These are phyloP conservation scores for Volvariella volvacea DNA, from an alignment of 1,284 basidiomycete species.

Conservation along the genomic window DNA sequence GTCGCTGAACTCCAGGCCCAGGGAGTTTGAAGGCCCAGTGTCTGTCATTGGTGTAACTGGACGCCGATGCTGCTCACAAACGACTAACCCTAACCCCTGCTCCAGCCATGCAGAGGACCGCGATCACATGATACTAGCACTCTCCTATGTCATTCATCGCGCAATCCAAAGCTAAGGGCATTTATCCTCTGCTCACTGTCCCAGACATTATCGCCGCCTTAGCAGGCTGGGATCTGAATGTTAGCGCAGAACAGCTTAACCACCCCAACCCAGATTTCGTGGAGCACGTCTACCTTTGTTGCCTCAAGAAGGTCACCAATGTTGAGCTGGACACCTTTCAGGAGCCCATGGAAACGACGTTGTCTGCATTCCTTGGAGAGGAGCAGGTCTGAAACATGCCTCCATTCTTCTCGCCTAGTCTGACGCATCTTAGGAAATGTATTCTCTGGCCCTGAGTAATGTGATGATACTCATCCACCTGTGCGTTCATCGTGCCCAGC, in stretches of 20 bases:
- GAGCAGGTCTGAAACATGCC: constrained; percentile 39
- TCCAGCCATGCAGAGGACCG: constrained; percentile 4
- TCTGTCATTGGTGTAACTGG: constrained; percentile 20
- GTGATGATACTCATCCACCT: constrained; percentile 65
- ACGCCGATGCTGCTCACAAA: constrained; percentile 1
- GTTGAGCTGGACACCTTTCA: constrained; percentile 56
- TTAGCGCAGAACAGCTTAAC: constrained; percentile 63
- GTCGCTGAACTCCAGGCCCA: constrained; percentile 58
- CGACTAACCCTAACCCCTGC: constrained; percentile 18
- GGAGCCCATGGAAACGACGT: constrained; percentile 48
- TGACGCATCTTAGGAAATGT: constrained; percentile 48
- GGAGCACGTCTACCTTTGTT: constrained; percentile 57
- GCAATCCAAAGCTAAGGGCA: constrained; percentile 31
- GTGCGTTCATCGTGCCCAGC: constrained; percentile 27
- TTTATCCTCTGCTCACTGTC: constrained; percentile 58
- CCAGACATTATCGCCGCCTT: constrained; percentile 58
- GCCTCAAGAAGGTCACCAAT: constrained; percentile 66
- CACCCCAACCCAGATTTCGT: constrained; percentile 69
- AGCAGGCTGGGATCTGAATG: constrained; percentile 56
- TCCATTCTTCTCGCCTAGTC: neutral
- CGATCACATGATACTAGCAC: neutral
- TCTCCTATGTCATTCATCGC: no score
- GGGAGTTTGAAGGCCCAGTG: constrained; percentile 42
- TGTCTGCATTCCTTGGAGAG: constrained; percentile 45
- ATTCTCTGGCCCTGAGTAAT: constrained; percentile 45